Evolutionary conservation across 1,139 yeast genomes (phyloP).

Genomic region (Lodderomyces oxycetoniae): DNA sequence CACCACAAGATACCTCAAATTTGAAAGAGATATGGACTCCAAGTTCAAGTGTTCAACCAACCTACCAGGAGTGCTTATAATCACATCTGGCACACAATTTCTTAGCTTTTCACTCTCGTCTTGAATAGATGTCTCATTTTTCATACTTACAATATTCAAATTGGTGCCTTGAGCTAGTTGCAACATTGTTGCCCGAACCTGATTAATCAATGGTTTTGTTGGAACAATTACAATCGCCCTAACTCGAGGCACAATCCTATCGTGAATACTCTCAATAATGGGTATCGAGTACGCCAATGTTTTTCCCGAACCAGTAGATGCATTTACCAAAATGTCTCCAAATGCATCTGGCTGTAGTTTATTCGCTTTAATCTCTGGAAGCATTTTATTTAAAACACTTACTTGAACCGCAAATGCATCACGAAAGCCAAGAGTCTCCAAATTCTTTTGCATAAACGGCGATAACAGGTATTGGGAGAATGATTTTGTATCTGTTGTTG

Average conservation of each 20-base stretch:
- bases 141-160: slow-evolving; percentile 55
- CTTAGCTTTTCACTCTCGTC: slow-evolving; percentile 58
- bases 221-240: slow-evolving; percentile 84
- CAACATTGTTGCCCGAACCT: slow-evolving; percentile 65
- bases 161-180: slow-evolving; percentile 63
- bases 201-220: slow-evolving; percentile 80
- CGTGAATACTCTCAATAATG: slow-evolving; percentile 60
- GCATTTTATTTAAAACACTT: slow-evolving; percentile 54
- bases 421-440: slow-evolving; percentile 40
- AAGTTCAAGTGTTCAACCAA: slow-evolving; percentile 75
- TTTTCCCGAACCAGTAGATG: slow-evolving; percentile 96
- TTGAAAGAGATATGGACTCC: slow-evolving; percentile 36
- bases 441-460: slow-evolving; percentile 40
- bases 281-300: slow-evolving; percentile 89
- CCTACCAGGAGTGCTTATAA: slow-evolving; percentile 90
- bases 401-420: slow-evolving; percentile 78
- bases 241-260: slow-evolving; percentile 64
- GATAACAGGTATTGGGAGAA: slow-evolving; percentile 41
- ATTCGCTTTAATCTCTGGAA: slow-evolving; percentile 45
- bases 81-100: slow-evolving; percentile 61
- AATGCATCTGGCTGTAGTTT: slow-evolving; percentile 52
- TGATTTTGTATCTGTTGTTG: slow-evolving; percentile 38
- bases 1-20: slow-evolving; percentile 66
- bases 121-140: slow-evolving; percentile 53
- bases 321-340: slow-evolving; percentile 83